phyloP scores from a whole-genome alignment of 2,329 filamentous ascomycete genomes.

The Periconia macrospinosa region DNA sequence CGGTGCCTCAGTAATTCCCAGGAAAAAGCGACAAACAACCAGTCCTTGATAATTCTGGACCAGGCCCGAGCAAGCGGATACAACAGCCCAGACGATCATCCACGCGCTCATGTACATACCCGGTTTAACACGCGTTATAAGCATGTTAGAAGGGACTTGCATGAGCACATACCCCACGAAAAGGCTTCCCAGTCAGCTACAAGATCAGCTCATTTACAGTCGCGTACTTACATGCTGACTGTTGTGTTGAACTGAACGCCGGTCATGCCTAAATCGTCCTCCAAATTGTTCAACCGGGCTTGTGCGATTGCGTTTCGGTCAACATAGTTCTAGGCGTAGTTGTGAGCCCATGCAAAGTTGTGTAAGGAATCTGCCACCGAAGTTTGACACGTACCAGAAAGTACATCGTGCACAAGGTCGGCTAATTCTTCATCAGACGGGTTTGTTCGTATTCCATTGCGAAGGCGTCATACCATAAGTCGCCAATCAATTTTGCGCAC shows the following conservation, averaged over 20 bases:
- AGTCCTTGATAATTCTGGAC: slow-evolving; percentile 37
- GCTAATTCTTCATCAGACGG: slow-evolving; percentile 23
- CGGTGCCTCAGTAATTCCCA: slow-evolving; percentile 34
- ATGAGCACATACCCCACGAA: slow-evolving; percentile 49
- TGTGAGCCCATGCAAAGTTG: not conserved
- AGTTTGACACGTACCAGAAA: slow-evolving; percentile 21
- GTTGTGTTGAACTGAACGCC: slow-evolving; percentile 41
- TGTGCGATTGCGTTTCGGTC: slow-evolving; percentile 65
- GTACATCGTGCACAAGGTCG: slow-evolving; percentile 48
- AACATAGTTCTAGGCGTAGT: not conserved
- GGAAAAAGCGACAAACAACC: slow-evolving; percentile 32
- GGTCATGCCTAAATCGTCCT: slow-evolving; percentile 50
- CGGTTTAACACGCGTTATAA: slow-evolving; percentile 40
- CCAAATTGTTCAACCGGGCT: slow-evolving; percentile 64
- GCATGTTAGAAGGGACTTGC: slow-evolving; percentile 48
- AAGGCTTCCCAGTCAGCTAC: slow-evolving; percentile 39
- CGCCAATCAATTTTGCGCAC: slow-evolving; percentile 37
- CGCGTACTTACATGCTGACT: slow-evolving; percentile 53
- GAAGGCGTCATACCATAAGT: slow-evolving; percentile 24
- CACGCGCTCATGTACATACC: slow-evolving; percentile 37
- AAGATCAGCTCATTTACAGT: too few species aligned
- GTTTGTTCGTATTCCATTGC: not conserved
- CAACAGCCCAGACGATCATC: slow-evolving; percentile 41
- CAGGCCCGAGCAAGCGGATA: slow-evolving; percentile 37
- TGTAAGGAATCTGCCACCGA: too few species aligned